phyloP scores from a whole-genome alignment of 495 filamentous ascomycete species.

The Hypoxylon trugodes region DNA sequence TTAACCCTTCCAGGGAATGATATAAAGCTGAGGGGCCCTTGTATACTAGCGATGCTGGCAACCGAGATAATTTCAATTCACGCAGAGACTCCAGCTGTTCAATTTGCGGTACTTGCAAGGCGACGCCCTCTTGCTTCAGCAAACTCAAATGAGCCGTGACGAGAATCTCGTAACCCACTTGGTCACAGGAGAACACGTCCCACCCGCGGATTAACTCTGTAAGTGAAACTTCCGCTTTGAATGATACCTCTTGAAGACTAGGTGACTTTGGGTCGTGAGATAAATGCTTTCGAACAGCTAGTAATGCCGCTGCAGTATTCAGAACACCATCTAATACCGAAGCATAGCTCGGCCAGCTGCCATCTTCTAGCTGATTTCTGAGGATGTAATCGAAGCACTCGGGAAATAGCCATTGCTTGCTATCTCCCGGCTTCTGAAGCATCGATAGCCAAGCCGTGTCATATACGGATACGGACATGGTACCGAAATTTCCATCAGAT shows the following conservation, averaged over 20 bases:
- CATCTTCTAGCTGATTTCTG: conserved; percentile 22
- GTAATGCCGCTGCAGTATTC: conserved; percentile 46
- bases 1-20: conserved; percentile 60
- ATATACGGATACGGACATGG: conserved; percentile 49
- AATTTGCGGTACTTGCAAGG: not conserved
- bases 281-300: conserved; percentile 49
- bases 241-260: not conserved
- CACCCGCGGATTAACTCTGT: not conserved
- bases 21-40: conserved; percentile 42
- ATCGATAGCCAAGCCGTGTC: conserved; percentile 60
- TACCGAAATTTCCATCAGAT: not conserved
- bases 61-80: conserved; percentile 8
- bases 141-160: conserved; percentile 3
- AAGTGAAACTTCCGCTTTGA: conserved; percentile 15
- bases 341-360: conserved; percentile 43
- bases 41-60: conserved; percentile 38
- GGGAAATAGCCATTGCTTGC: conserved; percentile 47
- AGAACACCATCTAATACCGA: conserved; percentile 47
- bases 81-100: not conserved
- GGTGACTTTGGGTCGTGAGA: conserved; percentile 45
- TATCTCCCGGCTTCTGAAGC: conserved; percentile 41
- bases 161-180: conserved; percentile 26
- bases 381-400: conserved; percentile 41
- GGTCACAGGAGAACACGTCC: conserved; percentile 6
- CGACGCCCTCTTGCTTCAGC: conserved; percentile 2